Percentiles rank a stretch among this genome's conserved stretches.
Evolutionary conservation across 345 rosid species (phyloP).

Genomic region (Eucalyptus victrix): DNA sequence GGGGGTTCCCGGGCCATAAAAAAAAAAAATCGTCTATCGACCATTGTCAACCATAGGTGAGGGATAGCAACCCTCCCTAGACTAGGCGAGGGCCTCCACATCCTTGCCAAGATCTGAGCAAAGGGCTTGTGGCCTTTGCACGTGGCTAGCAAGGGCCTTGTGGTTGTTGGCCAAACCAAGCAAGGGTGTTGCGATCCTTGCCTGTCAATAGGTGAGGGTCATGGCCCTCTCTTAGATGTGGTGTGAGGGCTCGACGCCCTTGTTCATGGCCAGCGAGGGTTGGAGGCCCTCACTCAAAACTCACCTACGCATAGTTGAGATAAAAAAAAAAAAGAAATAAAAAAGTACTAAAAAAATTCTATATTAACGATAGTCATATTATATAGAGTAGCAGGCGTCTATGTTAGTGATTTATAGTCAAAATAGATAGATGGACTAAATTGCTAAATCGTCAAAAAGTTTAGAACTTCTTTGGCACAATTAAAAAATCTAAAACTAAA

Average conservation of each 20-base stretch:
- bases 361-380: too few species aligned
- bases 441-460: not conserved
- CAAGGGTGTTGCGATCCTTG: not conserved
- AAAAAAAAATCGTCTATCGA: rapidly evolving
- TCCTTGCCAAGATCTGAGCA: not conserved
- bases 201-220: rapidly evolving
- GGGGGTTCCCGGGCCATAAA: too few species aligned
- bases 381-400: rapidly evolving
- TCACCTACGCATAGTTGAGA: not conserved
- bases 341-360: too few species aligned
- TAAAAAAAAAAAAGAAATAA: too few species aligned
- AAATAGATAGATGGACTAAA: not conserved
- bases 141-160: not conserved
- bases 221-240: not conserved
- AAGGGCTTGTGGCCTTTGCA: not conserved
- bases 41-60: too few species aligned
- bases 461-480: not conserved
- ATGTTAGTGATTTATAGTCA: not conserved
- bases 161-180: not conserved
- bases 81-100: rapidly evolving
- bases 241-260: not conserved
- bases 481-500: not conserved
- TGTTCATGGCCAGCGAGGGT: rapidly evolving
- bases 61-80: too few species aligned
- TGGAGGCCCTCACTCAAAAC: rapidly evolving